These are phyloP conservation scores for Cyberlindnera lachancei DNA, from an alignment of 805 yeast genomes.

Conservation along the genomic window DNA sequence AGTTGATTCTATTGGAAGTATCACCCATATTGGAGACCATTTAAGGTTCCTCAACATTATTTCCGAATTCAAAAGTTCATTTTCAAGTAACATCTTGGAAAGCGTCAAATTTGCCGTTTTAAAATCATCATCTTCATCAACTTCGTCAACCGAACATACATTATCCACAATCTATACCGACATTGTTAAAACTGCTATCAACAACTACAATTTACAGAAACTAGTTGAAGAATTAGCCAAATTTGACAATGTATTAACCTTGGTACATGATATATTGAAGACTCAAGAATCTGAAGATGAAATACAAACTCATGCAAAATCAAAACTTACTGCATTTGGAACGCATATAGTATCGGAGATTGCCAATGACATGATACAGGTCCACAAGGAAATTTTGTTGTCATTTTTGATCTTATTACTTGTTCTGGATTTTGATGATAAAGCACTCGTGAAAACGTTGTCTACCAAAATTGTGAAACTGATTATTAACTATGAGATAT, in stretches of 20 bases:
- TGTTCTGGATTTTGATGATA: conserved; percentile 31
- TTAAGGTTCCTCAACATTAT: conserved; percentile 27
- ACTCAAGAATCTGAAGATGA: conserved; percentile 14
- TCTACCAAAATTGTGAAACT: conserved; percentile 13
- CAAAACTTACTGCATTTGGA: conserved; percentile 17
- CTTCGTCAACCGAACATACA: conserved; percentile 18
- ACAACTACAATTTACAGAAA: conserved; percentile 28
- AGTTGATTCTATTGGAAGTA: conserved; percentile 7
- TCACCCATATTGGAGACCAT: conserved; percentile 13
- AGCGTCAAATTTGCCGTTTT: conserved; percentile 29
- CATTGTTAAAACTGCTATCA: conserved; percentile 33
- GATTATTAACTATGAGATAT: conserved; percentile 15
- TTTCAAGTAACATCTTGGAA: conserved; percentile 29
- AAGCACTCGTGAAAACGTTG: conserved; percentile 11
- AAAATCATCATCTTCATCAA: conserved; percentile 28
- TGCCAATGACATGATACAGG: conserved; percentile 22
- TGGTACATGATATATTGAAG: conserved; percentile 31
- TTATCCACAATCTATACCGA: conserved; percentile 32
- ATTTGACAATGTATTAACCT: conserved; percentile 28
- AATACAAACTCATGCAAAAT: conserved; percentile 5
- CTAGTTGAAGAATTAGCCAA: conserved; percentile 34
- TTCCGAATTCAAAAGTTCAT: conserved; percentile 32
- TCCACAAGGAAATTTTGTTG: conserved; percentile 25
- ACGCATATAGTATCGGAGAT: conserved; percentile 21
- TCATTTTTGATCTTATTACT: conserved; percentile 28